phyloP scores from a whole-genome alignment of 164 flowering plant genomes.

The Magnolia sinica region DNA sequence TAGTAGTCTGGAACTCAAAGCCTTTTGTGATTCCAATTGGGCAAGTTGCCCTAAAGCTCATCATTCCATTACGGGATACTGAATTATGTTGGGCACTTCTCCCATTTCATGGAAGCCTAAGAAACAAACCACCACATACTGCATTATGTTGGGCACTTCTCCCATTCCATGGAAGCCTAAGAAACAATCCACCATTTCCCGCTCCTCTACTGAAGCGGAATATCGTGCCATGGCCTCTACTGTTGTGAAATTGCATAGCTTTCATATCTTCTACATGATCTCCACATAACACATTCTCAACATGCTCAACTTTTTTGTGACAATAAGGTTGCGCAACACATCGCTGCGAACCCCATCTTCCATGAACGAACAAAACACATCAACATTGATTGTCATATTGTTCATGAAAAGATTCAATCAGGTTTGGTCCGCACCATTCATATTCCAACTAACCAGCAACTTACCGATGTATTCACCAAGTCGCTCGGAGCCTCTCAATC shows the following conservation, averaged over 20 bases:
- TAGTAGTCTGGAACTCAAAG: too few species aligned
- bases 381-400: too few species aligned
- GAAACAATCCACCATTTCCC: conserved; percentile 2
- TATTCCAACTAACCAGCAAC: too few species aligned
- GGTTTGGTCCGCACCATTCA: too few species aligned
- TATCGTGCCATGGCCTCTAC: conserved; percentile 13
- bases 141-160: not conserved
- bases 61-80: not conserved
- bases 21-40: conserved; percentile 8
- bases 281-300: too few species aligned
- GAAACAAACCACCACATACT: not conserved
- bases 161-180: conserved; percentile 13
- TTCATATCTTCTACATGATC: not conserved
- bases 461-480: too few species aligned
- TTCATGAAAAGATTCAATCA: too few species aligned
- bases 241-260: conserved; percentile 8
- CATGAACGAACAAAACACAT: too few species aligned
- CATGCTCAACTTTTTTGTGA: not conserved
- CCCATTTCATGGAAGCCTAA: conserved; percentile 14
- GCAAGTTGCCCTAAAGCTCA: not conserved
- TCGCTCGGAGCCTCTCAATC: too few species aligned
- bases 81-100: not conserved
- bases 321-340: not conserved
- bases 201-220: conserved; percentile 7
- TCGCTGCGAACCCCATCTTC: too few species aligned